Percentiles rank a stretch among this genome's conserved stretches.
phyloP scores from a whole-genome alignment of 257 asterid species.

The Perilla frutescens region DNA sequence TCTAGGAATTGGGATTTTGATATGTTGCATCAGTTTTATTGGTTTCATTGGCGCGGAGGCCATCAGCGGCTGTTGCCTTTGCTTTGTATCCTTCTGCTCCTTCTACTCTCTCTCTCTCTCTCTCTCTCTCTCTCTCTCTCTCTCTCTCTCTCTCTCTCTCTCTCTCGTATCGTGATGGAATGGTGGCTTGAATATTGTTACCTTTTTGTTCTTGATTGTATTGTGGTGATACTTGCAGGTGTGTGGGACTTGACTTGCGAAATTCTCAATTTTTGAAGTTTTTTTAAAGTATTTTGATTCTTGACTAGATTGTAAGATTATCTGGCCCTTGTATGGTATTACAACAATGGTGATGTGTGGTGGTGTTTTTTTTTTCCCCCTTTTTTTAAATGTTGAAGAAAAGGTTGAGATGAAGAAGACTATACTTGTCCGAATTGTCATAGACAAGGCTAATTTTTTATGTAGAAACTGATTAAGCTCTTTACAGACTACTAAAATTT shows the following conservation, averaged over 20 bases:
- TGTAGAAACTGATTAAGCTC: slow-evolving; percentile 3
- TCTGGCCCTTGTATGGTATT: slow-evolving; percentile 6
- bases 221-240: slow-evolving; percentile 1
- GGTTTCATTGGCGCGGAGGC: slow-evolving; percentile 92
- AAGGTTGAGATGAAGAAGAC: neutral
- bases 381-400: neutral
- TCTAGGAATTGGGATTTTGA: slow-evolving; percentile 69
- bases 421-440: neutral
- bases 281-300: slow-evolving; percentile 15
- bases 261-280: neutral
- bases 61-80: slow-evolving; percentile 85
- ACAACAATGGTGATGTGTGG: neutral
- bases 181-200: neutral
- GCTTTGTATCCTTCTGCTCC: slow-evolving; percentile 74
- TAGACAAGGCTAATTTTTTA: neutral
- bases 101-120: neutral
- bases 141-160: neutral
- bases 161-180: neutral
- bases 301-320: neutral
- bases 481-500: neutral
- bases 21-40: slow-evolving; percentile 60
- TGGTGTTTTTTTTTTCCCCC: neutral
- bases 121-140: no score
- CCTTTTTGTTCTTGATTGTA: neutral
- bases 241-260: neutral